These are phyloP conservation scores for Penicillium sp. DNA, from an alignment of 2,329 filamentous ascomycete species.

Conservation along the genomic window DNA sequence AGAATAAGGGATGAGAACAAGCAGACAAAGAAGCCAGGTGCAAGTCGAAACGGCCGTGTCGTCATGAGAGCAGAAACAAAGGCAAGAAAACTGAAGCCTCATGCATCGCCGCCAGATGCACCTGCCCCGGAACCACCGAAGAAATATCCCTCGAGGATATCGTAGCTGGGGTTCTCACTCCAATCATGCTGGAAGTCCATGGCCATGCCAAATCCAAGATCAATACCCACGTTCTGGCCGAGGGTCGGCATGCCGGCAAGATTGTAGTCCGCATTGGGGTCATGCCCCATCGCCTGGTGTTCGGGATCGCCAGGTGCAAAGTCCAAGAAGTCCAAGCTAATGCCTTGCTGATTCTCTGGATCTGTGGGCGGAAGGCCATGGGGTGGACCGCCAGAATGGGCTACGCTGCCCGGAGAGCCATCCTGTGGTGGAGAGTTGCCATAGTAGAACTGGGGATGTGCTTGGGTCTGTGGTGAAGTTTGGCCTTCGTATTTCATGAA, in stretches of 20 bases:
- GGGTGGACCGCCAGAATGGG: constrained; percentile 29
- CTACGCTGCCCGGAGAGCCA: constrained; percentile 34
- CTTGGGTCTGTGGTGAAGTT: constrained; percentile 35
- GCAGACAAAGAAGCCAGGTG: constrained; percentile 5
- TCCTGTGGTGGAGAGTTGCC: constrained; percentile 38
- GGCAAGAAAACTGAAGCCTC: not conserved
- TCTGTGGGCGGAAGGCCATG: constrained; percentile 27
- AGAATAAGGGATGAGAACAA: not conserved
- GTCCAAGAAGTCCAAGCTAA: constrained; percentile 59
- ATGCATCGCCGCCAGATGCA: constrained; percentile 26
- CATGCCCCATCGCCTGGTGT: constrained; percentile 28
- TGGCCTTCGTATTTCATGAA: constrained; percentile 40
- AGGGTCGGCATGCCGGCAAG: constrained; percentile 33
- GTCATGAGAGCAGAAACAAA: constrained; percentile 1
- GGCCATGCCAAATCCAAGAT: constrained; percentile 49
- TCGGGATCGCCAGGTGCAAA: constrained; percentile 46
- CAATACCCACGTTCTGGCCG: constrained; percentile 46
- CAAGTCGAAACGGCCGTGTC: not conserved
- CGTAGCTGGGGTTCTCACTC: constrained; percentile 51
- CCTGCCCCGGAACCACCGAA: constrained; percentile 50
- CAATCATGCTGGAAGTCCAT: constrained; percentile 52
- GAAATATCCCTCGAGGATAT: constrained; percentile 59
- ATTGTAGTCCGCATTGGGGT: constrained; percentile 33
- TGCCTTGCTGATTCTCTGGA: constrained; percentile 33
- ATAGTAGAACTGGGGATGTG: constrained; percentile 38